A percentile compares a stretch with the other conserved stretches of the same genome.
phyloP scores from a whole-genome alignment of 345 rosid species.

The Eucalyptus albens region DNA sequence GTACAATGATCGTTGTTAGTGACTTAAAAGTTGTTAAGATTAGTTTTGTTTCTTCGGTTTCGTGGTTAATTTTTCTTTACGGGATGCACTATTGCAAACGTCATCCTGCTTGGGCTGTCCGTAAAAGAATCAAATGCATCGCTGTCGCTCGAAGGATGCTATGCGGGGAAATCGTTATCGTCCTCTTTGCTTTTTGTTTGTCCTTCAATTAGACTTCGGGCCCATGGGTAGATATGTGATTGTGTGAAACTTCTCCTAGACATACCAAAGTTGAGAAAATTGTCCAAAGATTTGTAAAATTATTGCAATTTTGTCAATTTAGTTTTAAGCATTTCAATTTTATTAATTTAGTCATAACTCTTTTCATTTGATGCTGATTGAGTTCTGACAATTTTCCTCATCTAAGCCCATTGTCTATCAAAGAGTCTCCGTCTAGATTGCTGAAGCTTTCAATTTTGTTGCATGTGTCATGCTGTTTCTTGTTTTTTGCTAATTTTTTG shows the following conservation, averaged over 20 bases:
- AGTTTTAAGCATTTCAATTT: too few species aligned
- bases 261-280: not conserved
- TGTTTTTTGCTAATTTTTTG: not conserved
- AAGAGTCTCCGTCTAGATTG: not conserved
- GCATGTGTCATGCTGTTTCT: not conserved
- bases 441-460: not conserved
- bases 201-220: not conserved
- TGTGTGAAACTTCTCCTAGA: not conserved
- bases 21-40: not conserved
- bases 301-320: not conserved
- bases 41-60: not conserved
- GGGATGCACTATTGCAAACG: not conserved
- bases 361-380: not conserved
- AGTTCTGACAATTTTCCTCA: not conserved
- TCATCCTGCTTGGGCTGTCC: not conserved
- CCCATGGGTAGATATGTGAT: not conserved
- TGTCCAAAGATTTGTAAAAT: not conserved
- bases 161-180: not conserved
- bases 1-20: not conserved
- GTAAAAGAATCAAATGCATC: not conserved
- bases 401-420: not conserved
- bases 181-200: not conserved
- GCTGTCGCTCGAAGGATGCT: not conserved
- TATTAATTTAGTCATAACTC: too few species aligned
- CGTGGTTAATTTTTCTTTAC: not conserved